Evolutionary conservation across 169 alveolate genomes (phyloP).

Genomic region (Plasmodium gaboni): DNA sequence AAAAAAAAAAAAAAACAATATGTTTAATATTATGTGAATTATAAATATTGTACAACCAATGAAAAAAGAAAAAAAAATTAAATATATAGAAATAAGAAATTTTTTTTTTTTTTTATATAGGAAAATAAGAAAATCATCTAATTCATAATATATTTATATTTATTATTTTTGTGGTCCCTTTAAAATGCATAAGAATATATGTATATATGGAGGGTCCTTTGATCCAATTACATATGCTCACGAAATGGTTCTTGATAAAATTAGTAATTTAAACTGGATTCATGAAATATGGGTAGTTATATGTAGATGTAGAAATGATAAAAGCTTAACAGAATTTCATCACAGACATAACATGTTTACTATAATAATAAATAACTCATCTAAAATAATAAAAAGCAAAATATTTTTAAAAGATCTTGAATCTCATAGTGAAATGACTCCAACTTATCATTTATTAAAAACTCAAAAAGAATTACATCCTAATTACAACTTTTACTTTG

Average conservation of each 20-base stretch:
- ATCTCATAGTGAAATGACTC: slow-evolving; percentile 23
- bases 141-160: background rate
- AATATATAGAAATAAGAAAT: too few species aligned
- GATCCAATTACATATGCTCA: slow-evolving; percentile 67
- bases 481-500: slow-evolving; percentile 42
- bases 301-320: slow-evolving; percentile 66
- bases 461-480: slow-evolving; percentile 50
- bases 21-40: too few species aligned
- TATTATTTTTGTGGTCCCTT: slow-evolving; percentile 9
- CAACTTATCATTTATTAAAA: slow-evolving; percentile 65
- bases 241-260: slow-evolving; percentile 56
- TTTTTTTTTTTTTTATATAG: too few species aligned
- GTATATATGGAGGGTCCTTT: slow-evolving; percentile 72
- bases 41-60: too few species aligned
- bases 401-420: slow-evolving; percentile 65
- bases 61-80: too few species aligned
- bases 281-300: slow-evolving; percentile 74
- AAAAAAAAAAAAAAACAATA: too few species aligned
- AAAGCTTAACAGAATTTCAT: slow-evolving; percentile 19
- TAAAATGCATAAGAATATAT: slow-evolving; percentile 56
- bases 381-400: slow-evolving; percentile 38
- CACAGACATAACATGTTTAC: slow-evolving; percentile 70
- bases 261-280: slow-evolving; percentile 53
- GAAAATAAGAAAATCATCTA: background rate
- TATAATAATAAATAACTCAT: slow-evolving; percentile 32